phyloP scores from a whole-genome alignment of 2,329 filamentous ascomycete species.

The Tolypocladium nubicola region DNA sequence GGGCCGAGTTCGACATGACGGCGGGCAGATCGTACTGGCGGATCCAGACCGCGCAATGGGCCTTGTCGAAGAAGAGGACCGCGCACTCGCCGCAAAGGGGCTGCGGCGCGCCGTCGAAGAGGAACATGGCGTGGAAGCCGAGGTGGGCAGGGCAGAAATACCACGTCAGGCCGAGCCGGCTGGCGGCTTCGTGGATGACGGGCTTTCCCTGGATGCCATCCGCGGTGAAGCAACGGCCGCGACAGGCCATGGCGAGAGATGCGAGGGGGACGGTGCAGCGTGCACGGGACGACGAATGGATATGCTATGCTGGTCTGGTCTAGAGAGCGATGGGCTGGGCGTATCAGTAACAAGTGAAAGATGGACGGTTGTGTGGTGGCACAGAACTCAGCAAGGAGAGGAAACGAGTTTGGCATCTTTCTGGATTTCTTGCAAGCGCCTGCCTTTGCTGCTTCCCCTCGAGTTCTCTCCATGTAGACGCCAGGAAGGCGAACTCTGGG shows the following conservation, averaged over 20 bases:
- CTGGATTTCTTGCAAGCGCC: neutral
- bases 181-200: slow-evolving; percentile 10
- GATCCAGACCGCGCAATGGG: slow-evolving; percentile 10
- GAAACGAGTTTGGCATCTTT: too few species aligned
- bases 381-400: neutral
- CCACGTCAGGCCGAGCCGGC: slow-evolving; percentile 11
- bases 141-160: slow-evolving; percentile 20
- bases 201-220: neutral
- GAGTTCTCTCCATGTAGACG: neutral
- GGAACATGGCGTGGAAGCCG: slow-evolving; percentile 15
- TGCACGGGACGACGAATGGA: neutral
- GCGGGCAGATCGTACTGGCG: slow-evolving; percentile 7
- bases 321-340: neutral
- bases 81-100: slow-evolving; percentile 23
- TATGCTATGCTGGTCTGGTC: neutral
- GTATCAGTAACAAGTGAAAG: neutral
- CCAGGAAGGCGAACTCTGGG: neutral
- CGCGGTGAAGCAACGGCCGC: slow-evolving; percentile 12
- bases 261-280: neutral
- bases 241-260: slow-evolving; percentile 10
- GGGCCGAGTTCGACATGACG: slow-evolving; percentile 1
- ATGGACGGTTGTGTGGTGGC: neutral
- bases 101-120: slow-evolving; percentile 7
- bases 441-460: neutral
- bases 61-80: slow-evolving; percentile 13